Conservation (phyloP, 2,329 filamentous ascomycete genomes). For the Aspergillus hortae region DNA sequence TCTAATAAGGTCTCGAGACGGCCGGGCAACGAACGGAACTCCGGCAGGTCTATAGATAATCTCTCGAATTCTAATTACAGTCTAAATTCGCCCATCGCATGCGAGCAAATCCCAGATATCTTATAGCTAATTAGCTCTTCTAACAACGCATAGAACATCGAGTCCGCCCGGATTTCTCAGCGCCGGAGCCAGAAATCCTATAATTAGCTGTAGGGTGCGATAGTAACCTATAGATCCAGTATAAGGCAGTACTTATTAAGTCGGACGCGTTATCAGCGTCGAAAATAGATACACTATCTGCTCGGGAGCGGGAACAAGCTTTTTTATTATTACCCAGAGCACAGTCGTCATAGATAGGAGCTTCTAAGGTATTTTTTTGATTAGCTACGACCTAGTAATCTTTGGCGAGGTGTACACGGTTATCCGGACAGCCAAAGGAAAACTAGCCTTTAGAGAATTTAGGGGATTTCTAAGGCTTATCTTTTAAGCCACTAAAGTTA, state of each 20-base stretch:
- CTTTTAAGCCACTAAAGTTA: neutral
- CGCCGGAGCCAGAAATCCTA: conserved; percentile 1
- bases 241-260: conserved; percentile 4
- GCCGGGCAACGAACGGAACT: conserved; percentile 4
- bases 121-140: conserved; percentile 5
- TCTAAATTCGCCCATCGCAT: conserved; percentile 6
- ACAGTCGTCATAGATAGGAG: conserved; percentile 2
- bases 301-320: conserved; percentile 1
- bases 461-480: neutral
- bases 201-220: conserved; percentile 2
- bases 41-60: conserved; percentile 1
- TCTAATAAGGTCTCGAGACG: conserved; percentile 2
- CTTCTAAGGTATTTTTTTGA: conserved; percentile 7
- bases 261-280: conserved; percentile 4
- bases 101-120: conserved; percentile 1
- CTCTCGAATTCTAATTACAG: conserved; percentile 4
- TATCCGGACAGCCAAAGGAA: conserved; percentile 1
- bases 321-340: neutral
- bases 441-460: conserved; percentile 1
- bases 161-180: conserved; percentile 6
- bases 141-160: conserved; percentile 2
- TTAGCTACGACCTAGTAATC: neutral
- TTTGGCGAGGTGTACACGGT: conserved; percentile 5
- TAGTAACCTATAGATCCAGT: conserved; percentile 2
- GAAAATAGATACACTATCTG: conserved; percentile 4